Conservation (phyloP, 768 basidiomycete species). For the Macrolepiota fuliginosa region DNA sequence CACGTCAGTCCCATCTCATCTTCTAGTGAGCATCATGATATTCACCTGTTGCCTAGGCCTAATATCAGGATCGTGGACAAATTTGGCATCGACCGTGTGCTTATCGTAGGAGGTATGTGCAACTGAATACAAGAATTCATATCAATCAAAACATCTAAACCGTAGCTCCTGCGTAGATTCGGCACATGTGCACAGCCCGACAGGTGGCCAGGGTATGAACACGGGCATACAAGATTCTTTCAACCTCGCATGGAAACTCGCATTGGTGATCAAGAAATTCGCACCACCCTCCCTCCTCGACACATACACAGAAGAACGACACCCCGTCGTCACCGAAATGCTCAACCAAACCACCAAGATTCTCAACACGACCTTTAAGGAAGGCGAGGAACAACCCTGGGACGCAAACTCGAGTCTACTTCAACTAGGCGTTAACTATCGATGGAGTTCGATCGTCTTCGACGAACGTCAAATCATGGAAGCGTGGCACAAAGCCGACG, state of each 20-base stretch:
- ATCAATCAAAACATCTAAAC: too few species aligned
- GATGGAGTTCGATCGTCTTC: slow-evolving; percentile 45
- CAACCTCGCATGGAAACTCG: slow-evolving; percentile 38
- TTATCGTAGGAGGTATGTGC: slow-evolving; percentile 40
- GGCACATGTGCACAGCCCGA: slow-evolving; percentile 39
- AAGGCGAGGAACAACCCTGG: slow-evolving; percentile 16
- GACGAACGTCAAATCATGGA: slow-evolving; percentile 32
- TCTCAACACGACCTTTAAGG: slow-evolving; percentile 3
- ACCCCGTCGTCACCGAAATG: slow-evolving; percentile 36
- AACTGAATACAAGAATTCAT: not conserved
- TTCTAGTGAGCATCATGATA: not conserved
- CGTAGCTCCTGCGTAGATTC: slow-evolving; percentile 28
- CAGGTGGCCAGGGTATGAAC: slow-evolving; percentile 30
- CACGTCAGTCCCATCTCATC: slow-evolving; percentile 10
- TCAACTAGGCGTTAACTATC: slow-evolving; percentile 53
- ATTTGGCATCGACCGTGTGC: slow-evolving; percentile 38
- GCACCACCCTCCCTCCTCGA: slow-evolving; percentile 26
- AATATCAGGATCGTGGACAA: slow-evolving; percentile 44
- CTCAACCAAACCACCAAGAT: slow-evolving; percentile 26
- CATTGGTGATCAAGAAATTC: slow-evolving; percentile 28
- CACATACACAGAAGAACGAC: slow-evolving; percentile 31
- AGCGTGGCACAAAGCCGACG: slow-evolving; percentile 11
- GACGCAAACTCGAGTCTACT: slow-evolving; percentile 23
- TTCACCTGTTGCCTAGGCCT: slow-evolving; percentile 24
- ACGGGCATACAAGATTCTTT: slow-evolving; percentile 31